Conservation (phyloP, 169 alveolate species). For the Cryptosporidium baileyi region DNA sequence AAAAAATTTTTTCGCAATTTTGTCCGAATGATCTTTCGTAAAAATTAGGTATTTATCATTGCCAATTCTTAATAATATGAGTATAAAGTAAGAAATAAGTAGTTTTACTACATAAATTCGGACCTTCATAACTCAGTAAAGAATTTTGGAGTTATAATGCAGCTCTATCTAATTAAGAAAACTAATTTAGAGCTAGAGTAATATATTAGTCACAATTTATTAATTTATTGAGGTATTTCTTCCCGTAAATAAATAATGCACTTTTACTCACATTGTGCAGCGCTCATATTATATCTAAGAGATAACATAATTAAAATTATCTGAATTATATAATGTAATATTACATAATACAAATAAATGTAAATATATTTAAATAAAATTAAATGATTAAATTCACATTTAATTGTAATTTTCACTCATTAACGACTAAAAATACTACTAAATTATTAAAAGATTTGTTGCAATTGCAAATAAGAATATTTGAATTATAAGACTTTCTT, state of each 20-base stretch:
- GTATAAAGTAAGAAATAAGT: background rate
- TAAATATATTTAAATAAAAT: too few species aligned
- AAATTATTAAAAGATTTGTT: too few species aligned
- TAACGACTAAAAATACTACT: too few species aligned
- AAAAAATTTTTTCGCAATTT: conserved; percentile 43
- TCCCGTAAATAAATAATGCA: background rate
- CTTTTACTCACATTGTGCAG: conserved; percentile 32
- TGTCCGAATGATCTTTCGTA: conserved; percentile 44
- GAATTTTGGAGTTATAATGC: too few species aligned
- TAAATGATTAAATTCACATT: too few species aligned
- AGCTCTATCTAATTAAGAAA: background rate
- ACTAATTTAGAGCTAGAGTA: background rate
- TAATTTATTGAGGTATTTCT: background rate
- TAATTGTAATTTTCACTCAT: too few species aligned
- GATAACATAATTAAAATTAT: background rate
- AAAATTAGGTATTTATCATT: background rate
- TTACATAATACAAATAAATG: too few species aligned
- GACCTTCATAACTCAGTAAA: background rate
- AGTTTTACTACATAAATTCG: background rate
- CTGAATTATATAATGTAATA: too few species aligned
- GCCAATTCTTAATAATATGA: background rate
- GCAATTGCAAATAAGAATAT: too few species aligned
- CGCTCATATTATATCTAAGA: conserved; percentile 45
- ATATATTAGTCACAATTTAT: background rate
- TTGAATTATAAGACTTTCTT: too few species aligned